Evolutionary conservation across 148 eudicot species (phyloP).

Genomic region (Camellia granthamiana): DNA sequence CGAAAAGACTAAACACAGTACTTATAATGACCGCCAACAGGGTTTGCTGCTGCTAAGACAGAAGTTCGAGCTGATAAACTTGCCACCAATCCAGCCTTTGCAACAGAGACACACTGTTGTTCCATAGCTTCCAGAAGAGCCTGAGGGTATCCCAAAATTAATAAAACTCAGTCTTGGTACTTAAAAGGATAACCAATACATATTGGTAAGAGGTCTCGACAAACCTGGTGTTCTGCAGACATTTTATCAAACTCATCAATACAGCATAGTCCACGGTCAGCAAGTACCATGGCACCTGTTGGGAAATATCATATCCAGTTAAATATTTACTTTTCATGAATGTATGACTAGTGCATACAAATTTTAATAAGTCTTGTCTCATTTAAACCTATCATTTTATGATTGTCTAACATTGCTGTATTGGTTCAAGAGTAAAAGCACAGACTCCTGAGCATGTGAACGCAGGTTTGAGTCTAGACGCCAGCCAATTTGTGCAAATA

Average conservation of each 20-base stretch:
- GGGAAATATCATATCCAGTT: constrained; percentile 7
- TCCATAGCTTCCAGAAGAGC: constrained; percentile 98
- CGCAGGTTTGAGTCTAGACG: neutral
- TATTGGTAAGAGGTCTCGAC: constrained; percentile 4
- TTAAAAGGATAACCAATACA: constrained; percentile 3
- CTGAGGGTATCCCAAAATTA: constrained; percentile 28
- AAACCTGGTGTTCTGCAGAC: constrained; percentile 99
- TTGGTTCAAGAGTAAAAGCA: neutral
- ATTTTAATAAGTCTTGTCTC: neutral
- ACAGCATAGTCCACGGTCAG: constrained; percentile 94
- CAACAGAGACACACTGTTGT: constrained; percentile 99
- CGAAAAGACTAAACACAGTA: constrained; percentile 19
- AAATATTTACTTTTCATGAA: neutral
- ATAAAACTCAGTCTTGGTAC: constrained; percentile 2
- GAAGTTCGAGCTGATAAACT: constrained; percentile 97
- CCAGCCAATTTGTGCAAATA: neutral
- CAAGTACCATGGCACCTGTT: constrained; percentile 97
- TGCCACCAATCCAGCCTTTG: constrained; percentile 97
- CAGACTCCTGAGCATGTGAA: neutral
- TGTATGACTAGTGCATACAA: neutral
- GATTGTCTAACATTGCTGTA: neutral
- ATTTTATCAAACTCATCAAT: constrained; percentile 99
- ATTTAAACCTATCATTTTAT: neutral
- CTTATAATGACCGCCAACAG: constrained; percentile 95
- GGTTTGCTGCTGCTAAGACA: constrained; percentile 97